A percentile compares a stretch with the other conserved stretches of the same genome.
These are phyloP conservation scores for Daldinia sp. DNA, from an alignment of 2,329 filamentous ascomycete genomes.

Conservation along the genomic window DNA sequence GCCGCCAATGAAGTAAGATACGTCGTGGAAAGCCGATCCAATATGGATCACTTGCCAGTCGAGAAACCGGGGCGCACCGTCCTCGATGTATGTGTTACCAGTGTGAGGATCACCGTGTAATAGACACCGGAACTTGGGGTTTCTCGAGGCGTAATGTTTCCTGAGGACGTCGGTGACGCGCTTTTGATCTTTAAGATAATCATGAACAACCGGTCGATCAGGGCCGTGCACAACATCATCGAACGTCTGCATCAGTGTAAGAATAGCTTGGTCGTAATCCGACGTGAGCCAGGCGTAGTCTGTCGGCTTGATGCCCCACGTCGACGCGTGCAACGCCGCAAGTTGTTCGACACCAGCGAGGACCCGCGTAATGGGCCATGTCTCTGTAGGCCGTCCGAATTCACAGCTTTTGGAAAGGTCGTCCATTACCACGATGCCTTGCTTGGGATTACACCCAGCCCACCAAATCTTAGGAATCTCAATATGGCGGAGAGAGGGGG, in stretches of 20 bases:
- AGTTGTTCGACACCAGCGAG: conserved; percentile 47
- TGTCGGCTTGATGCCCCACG: conserved; percentile 40
- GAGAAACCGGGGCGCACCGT: conserved; percentile 45
- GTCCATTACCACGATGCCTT: conserved; percentile 44
- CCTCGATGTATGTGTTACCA: conserved; percentile 48
- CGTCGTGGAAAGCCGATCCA: conserved; percentile 50
- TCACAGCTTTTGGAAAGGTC: conserved; percentile 38
- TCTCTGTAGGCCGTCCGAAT: conserved; percentile 36
- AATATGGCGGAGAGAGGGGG: conserved; percentile 37
- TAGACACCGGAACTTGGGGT: conserved; percentile 47
- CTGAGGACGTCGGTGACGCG: conserved; percentile 45
- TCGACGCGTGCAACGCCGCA: conserved; percentile 47
- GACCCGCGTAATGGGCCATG: conserved; percentile 39
- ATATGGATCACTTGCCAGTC: conserved; percentile 51
- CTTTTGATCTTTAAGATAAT: conserved; percentile 42
- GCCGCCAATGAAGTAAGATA: conserved; percentile 48
- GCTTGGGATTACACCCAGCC: conserved; percentile 36
- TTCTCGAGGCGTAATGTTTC: conserved; percentile 45
- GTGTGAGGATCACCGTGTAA: conserved; percentile 50
- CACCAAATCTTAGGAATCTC: conserved; percentile 38
- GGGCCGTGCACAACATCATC: conserved; percentile 38
- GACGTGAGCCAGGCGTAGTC: conserved; percentile 46
- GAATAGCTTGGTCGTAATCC: conserved; percentile 44
- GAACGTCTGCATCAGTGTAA: conserved; percentile 42
- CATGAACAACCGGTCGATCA: conserved; percentile 42